Evolutionary conservation across 2,329 filamentous ascomycete genomes (phyloP), one percentile per base, ranked within the genome.

Genomic region (Anisogramma anomala): DNA sequence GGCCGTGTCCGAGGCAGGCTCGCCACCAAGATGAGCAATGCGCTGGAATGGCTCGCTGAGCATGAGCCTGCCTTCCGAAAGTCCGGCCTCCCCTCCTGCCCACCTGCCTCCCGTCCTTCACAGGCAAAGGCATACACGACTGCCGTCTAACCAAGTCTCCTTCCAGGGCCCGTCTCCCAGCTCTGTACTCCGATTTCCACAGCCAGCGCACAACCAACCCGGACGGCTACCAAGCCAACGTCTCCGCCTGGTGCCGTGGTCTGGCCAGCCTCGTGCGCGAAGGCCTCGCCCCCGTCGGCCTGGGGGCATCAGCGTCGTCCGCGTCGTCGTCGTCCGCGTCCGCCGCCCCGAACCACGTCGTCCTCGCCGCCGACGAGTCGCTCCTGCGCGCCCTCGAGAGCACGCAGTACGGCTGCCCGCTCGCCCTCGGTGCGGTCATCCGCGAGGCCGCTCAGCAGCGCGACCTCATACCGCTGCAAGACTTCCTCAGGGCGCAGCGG

Each of bases 341-440:
- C 19, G 54, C 64, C 1, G 57, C 56, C 4, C 60, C 65, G 2
- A 69, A 69, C 43, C 62, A 69, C 14, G 60, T 82, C 10, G 59
- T 74, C 22, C 58, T 82, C 20, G 62, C 64, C 6, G 60, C 74
- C 27, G 70, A 74, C 51, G 75, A 83, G 26, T 68, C 74, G 22
- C 70, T 98, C 1, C 64, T 83, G 17, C 71, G 75, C 18, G 76
- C 78, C 26, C 66, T 98, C 39, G 80, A 88, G 50, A 83, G 72
- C 36, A 77, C 78, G 33, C 79, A 89, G 52, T 88, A 77, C 60
- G 91, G 91, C 2, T 74, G 79, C 33, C 91, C 91, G 2, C 69
- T 89, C 8, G 85, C 84, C 3, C 66, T 98, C 1, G 82, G 82
- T 1, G 76, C 79, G 3, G 91, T 88, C 4, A 67, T 96, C 36